Base-by-base conservation (phyloP, 2,329 filamentous ascomycete species). In the Aspergillus sp. region DNA sequence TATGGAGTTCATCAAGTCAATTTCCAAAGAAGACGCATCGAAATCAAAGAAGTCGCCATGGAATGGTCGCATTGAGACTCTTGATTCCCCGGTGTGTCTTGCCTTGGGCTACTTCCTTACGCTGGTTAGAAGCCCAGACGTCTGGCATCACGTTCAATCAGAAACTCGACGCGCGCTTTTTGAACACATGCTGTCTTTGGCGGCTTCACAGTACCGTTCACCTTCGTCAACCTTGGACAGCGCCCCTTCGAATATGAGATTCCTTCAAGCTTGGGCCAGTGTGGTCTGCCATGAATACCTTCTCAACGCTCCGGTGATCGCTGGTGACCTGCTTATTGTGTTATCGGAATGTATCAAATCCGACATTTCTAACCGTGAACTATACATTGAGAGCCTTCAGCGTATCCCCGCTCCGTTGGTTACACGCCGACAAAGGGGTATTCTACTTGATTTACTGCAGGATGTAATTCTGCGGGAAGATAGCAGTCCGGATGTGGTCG, bases 251-350 rank as follows among this genome's bases (percentile, higher is more conserved):
- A 50, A 58, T 39, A 53, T 60, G 19, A 57, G 56, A 30, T 62
- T 69, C 39, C 50, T 64, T 27, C 63, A 69, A 39, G 56, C 65
- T 12, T 70, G 67, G 68, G 52, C 57, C 28, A 58, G 57, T 33
- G 52, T 70, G 29, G 57, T 62, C 6, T 70, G 66, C 19, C 60
- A 67, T 37, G 66, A 69, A 35, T 70, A 68, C 44, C 54, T 69
- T 19, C 57, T 68, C 19, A 59, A 59, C 30, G 53, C 58, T 6
- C 58, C 65, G 19, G 49, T 46, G 9, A 54, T 68, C 40, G 64
- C 62, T 9, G 54, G 55, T 11, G 67, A 68, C 40, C 27, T 70
- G 11, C 54, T 61, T 8, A 46, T 52, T 31, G 58, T 69, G 1
- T 54, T 70, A 19, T 61, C 58, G 27, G 56, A 61, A 29, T 50